Conservation (phyloP, 2,329 filamentous ascomycete genomes). For the Cordyceps cateniannulata region DNA sequence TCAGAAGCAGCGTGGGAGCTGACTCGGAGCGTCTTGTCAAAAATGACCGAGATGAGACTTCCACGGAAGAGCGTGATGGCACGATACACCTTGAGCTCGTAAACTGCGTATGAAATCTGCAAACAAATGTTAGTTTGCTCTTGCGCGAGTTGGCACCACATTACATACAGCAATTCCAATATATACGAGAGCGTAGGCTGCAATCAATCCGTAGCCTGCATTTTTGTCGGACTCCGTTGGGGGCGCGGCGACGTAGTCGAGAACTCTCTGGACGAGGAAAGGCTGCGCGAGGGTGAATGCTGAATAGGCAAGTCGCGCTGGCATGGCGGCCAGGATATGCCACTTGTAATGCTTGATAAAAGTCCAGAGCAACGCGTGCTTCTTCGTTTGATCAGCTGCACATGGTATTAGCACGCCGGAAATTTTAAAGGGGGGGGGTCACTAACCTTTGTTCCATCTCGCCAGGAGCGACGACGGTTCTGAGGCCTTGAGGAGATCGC, state of each 20-base stretch:
- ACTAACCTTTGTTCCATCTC: constrained; percentile 14
- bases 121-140: background rate
- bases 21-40: constrained; percentile 35
- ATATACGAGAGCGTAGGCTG: constrained; percentile 31
- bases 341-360: constrained; percentile 22
- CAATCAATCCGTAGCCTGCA: constrained; percentile 31
- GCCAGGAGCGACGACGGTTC: constrained; percentile 12
- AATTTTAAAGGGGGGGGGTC: background rate
- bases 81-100: constrained; percentile 29
- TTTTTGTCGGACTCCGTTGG: constrained; percentile 21
- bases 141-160: background rate
- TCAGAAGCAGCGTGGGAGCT: constrained; percentile 24
- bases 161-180: constrained; percentile 31
- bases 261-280: constrained; percentile 32
- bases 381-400: constrained; percentile 17
- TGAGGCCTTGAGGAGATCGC: constrained; percentile 15
- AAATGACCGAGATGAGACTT: constrained; percentile 38
- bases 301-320: constrained; percentile 29
- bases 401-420: background rate
- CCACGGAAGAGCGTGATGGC: constrained; percentile 28
- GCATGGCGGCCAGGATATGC: constrained; percentile 24
- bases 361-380: constrained; percentile 19
- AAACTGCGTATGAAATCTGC: constrained; percentile 13
- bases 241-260: constrained; percentile 24
- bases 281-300: constrained; percentile 37